Conservation (phyloP, 2,329 filamentous ascomycete genomes). For the Ophiostoma australiae region DNA sequence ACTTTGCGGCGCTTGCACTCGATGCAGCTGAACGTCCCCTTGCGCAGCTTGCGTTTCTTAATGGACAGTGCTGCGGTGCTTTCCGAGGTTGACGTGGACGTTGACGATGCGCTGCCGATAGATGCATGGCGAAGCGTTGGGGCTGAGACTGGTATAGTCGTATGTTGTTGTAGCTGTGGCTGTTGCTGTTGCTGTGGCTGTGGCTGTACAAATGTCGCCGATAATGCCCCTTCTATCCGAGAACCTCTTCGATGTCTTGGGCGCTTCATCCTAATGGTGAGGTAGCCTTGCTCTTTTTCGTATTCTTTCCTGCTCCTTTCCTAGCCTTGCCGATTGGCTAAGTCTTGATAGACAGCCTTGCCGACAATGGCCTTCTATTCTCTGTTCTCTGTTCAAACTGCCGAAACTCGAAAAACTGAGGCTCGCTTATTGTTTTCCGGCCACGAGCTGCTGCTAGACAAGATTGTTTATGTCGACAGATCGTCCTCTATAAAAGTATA, state of each 20-base stretch:
- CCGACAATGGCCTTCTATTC: too few species aligned
- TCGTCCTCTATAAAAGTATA: not conserved
- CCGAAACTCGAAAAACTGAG: not conserved
- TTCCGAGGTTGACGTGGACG: not conserved
- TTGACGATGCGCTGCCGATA: not conserved
- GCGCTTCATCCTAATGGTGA: not conserved
- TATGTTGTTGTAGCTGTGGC: not conserved
- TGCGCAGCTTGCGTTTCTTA: slow-evolving; percentile 37
- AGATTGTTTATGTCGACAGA: not conserved
- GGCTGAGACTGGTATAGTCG: not conserved
- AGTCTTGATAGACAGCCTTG: not conserved
- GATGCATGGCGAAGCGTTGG: not conserved
- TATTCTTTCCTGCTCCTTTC: not conserved
- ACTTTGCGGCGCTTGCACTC: slow-evolving; percentile 50
- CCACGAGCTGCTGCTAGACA: not conserved
- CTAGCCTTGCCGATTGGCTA: not conserved
- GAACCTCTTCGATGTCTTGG: not conserved
- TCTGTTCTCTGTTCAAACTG: not conserved
- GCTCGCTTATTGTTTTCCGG: not conserved
- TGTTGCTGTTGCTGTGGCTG: slow-evolving; percentile 3
- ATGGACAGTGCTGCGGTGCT: not conserved
- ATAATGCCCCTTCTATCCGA: not conserved
- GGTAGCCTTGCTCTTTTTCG: not conserved
- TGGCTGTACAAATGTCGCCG: not conserved
- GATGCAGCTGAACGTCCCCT: slow-evolving; percentile 54